Evolutionary conservation across 176 grass and related monocot species (phyloP).

Genomic region (Zoysia pacifica): DNA sequence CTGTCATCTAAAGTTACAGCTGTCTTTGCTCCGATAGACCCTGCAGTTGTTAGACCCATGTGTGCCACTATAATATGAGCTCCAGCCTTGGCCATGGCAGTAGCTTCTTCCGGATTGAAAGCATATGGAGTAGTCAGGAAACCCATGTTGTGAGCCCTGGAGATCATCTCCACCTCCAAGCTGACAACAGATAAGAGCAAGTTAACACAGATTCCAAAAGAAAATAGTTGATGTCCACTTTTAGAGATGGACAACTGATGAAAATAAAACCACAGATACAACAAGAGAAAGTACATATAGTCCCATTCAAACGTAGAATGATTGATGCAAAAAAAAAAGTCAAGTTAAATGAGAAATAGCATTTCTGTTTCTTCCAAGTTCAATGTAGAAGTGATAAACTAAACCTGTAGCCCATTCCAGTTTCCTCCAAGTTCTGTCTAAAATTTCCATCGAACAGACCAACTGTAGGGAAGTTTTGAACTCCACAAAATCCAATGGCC

Average conservation of each 20-base stretch:
- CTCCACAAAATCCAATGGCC: conserved; percentile 75
- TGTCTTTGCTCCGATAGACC: conserved; percentile 85
- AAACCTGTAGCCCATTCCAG: conserved; percentile 97
- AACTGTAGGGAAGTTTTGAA: conserved; percentile 97
- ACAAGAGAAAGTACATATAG: background rate
- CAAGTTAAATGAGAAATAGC: background rate
- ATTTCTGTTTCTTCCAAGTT: background rate
- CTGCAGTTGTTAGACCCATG: conserved; percentile 93
- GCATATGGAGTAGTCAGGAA: conserved; percentile 86
- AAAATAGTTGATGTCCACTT: background rate
- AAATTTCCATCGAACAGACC: conserved; percentile 94
- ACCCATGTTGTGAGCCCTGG: conserved; percentile 75
- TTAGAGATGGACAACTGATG: background rate
- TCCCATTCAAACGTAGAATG: background rate
- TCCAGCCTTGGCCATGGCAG: conserved; percentile 84
- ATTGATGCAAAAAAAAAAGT: background rate
- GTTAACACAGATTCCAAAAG: background rate
- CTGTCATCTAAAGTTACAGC: conserved; percentile 68
- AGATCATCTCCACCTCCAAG: conserved; percentile 95
- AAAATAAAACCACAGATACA: background rate
- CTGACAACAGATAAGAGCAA: conserved; percentile 40
- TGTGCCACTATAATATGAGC: conserved; percentile 84
- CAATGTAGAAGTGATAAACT: background rate
- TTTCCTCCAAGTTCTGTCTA: conserved; percentile 93
- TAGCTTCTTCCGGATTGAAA: conserved; percentile 78